Conservation (phyloP, 2,329 filamentous ascomycete species). For the Phyllosticta ampelicida region DNA sequence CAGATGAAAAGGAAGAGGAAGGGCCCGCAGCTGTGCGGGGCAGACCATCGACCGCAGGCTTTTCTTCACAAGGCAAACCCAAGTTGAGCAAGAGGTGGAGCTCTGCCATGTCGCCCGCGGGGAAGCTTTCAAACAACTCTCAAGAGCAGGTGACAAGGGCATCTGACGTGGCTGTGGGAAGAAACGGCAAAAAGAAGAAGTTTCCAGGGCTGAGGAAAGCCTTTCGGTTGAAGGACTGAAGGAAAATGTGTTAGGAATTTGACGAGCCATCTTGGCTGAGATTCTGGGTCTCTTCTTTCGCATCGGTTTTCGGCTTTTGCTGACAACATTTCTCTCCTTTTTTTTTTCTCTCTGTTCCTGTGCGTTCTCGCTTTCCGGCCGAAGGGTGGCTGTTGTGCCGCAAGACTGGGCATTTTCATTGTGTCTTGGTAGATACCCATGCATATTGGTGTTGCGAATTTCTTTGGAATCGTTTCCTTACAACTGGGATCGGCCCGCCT, state of each 20-base stretch:
- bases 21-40: background rate
- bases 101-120: background rate
- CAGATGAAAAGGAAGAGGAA: slow-evolving; percentile 17
- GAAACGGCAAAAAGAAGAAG: slow-evolving; percentile 49
- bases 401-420: background rate
- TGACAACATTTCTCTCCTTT: background rate
- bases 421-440: background rate
- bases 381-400: background rate
- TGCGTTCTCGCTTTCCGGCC: background rate
- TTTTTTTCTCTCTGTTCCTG: background rate
- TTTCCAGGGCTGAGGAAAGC: slow-evolving; percentile 56
- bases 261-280: background rate
- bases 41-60: slow-evolving; percentile 24
- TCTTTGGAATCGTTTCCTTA: background rate
- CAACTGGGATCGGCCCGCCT: too few species aligned
- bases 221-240: slow-evolving; percentile 48
- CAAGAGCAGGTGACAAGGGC: slow-evolving; percentile 10
- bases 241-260: background rate
- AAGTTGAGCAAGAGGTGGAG: slow-evolving; percentile 16
- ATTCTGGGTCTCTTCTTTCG: background rate
- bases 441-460: background rate
- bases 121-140: background rate
- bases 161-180: slow-evolving; percentile 21
- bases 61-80: slow-evolving; percentile 14
- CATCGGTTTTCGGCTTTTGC: background rate